Conservation (phyloP, 2,329 filamentous ascomycete species). For the Lasiodiplodia gonubiensis region DNA sequence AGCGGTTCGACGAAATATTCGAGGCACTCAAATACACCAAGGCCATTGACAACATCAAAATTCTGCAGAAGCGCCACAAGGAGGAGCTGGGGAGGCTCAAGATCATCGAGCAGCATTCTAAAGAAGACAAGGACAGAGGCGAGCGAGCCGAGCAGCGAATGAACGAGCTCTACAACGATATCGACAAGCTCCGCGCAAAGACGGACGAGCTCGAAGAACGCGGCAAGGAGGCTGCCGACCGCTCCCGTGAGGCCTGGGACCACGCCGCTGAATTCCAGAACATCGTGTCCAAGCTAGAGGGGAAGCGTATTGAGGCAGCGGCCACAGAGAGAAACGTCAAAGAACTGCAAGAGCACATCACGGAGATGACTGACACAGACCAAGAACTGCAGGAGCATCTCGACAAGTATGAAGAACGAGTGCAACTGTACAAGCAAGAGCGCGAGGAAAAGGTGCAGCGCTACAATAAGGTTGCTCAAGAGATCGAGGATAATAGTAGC, state of each 20-base stretch:
- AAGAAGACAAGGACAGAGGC: constrained; percentile 83
- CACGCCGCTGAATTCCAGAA: constrained; percentile 75
- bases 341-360: constrained; percentile 73
- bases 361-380: constrained; percentile 80
- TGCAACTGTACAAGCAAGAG: constrained; percentile 68
- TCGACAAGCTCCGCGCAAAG: constrained; percentile 55
- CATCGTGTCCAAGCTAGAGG: constrained; percentile 75
- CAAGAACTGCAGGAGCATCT: constrained; percentile 73
- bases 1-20: constrained; percentile 96
- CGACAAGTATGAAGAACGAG: constrained; percentile 77
- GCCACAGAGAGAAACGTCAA: constrained; percentile 73
- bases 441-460: constrained; percentile 66
- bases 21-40: constrained; percentile 97
- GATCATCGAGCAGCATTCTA: constrained; percentile 76
- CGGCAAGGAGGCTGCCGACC: constrained; percentile 46
- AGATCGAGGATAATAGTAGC: constrained; percentile 54
- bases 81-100: constrained; percentile 75
- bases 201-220: constrained; percentile 41
- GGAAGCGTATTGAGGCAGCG: constrained; percentile 75
- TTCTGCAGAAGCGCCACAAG: constrained; percentile 80
- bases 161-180: constrained; percentile 68
- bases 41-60: constrained; percentile 92
- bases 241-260: constrained; percentile 70
- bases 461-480: constrained; percentile 67
- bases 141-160: constrained; percentile 63